Evolutionary conservation across 805 yeast species (phyloP).

Genomic region (Isabelozyma heimii): DNA sequence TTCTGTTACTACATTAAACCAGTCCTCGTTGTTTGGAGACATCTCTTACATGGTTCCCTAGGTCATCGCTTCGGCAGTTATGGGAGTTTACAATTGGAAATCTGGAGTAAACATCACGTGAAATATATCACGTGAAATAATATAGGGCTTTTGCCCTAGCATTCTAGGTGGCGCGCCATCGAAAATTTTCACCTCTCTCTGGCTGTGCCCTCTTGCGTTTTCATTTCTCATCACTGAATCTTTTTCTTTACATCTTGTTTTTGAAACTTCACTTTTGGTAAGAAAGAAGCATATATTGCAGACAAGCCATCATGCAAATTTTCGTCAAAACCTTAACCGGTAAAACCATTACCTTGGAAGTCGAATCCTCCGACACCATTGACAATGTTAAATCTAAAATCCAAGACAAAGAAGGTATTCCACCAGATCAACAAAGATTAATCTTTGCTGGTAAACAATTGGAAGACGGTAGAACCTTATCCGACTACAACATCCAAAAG

Average conservation of each 20-base stretch:
- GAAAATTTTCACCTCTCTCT: conserved; percentile 3
- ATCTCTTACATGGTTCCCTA: no score
- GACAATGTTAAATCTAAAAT: conserved; percentile 98
- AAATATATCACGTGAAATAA: background rate
- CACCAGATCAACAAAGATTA: conserved; percentile 99
- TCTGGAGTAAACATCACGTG: background rate
- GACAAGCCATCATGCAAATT: conserved; percentile 71
- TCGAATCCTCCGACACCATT: conserved; percentile 97
- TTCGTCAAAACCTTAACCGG: conserved; percentile 99
- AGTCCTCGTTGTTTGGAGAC: no score
- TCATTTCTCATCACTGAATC: background rate
- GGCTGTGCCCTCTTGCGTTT: background rate
- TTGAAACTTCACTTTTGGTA: conserved; percentile 25
- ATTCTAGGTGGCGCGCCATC: background rate
- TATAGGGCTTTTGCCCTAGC: background rate
- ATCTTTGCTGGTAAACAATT: conserved; percentile 99
- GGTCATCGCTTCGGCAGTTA: no score
- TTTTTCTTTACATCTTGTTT: background rate
- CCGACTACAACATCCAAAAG: conserved; percentile 99
- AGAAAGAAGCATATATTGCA: conserved; percentile 48
- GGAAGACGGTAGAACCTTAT: conserved; percentile 98
- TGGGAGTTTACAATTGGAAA: background rate
- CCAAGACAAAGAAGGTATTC: conserved; percentile 99
- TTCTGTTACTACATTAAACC: no score
- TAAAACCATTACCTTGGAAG: conserved; percentile 98